Base-by-base conservation (phyloP, 1,284 basidiomycete species). In the Apiotrichum domesticum region DNA sequence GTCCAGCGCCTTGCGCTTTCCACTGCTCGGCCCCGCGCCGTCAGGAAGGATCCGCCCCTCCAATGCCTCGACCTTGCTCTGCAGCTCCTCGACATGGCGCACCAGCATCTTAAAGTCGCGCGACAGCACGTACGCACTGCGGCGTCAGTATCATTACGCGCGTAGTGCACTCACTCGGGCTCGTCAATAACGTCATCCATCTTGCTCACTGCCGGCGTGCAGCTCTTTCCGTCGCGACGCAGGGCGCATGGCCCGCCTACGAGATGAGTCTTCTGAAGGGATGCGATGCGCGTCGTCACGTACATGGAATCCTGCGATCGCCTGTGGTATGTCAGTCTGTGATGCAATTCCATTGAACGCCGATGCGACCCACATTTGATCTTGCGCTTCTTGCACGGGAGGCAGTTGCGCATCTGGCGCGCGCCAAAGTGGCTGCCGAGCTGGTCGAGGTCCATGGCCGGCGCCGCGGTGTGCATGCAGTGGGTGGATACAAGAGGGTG, bases 321-420 rank as follows among this genome's bases (percentile, higher is more conserved):
- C 60, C 60, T 62, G 55, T 5, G 21, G 47, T 4, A n/a, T 11
- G 43, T 57, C 51, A 58, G 54, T 39, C 6, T 21, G 21, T 21
- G 21, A 21, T 21, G 21, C 21, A 29, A 13, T 10, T 3, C 14
- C 14, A 15, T 21, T 21, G 21, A 21, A 21, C 21, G 45, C 13
- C 21, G 4, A 29, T 21, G 21, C 21, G 21, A 57, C 58, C 29
- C 21, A 60, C 62, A 63, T 35, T 63, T 63, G 52, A 63, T 63
- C 54, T 63, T 63, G 15, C 62, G 58, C 46, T 60, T 54, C 50
- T 63, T 63, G 62, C 62, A 63, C 3, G 62, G 58, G 41, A 58
- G 52, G 43, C 62, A 63, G 54, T 63, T 63, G 48, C 62, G 58
- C 54, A 59, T 55, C 54, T 63, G 62, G 42, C 60, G 54, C 3